Evolutionary conservation across 768 basidiomycete species (phyloP).

Genomic region (Leccinum boreale): DNA sequence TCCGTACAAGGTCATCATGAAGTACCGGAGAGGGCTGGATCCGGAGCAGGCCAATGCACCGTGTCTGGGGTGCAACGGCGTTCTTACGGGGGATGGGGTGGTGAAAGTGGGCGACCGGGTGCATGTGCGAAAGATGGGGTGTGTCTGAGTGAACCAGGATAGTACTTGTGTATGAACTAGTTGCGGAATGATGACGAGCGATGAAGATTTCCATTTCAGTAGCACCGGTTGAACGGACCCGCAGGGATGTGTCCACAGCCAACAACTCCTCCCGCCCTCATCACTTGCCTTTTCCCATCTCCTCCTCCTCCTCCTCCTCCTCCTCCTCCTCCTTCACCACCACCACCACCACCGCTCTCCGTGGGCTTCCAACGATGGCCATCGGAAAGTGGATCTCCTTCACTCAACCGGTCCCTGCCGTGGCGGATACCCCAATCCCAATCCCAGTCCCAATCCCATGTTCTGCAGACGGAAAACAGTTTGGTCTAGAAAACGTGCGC

Average conservation of each 20-base stretch:
- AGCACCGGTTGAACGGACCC: conserved; percentile 12
- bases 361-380: conserved; percentile 22
- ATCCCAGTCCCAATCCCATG: conserved; percentile 40
- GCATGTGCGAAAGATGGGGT: conserved; percentile 42
- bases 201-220: conserved; percentile 11
- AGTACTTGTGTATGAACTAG: no score
- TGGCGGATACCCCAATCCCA: conserved; percentile 26
- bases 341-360: neutral
- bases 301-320: neutral
- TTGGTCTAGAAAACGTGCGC: conserved; percentile 96
- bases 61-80: conserved; percentile 67
- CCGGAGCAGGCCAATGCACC: conserved; percentile 45
- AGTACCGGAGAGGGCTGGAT: conserved; percentile 63
- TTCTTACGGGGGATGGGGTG: conserved; percentile 47
- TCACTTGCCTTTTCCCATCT: neutral
- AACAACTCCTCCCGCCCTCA: neutral
- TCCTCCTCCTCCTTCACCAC: conserved; percentile 3
- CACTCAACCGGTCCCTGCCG: conserved; percentile 21
- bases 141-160: conserved; percentile 15
- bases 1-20: conserved; percentile 72
- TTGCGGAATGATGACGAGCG: neutral
- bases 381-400: conserved; percentile 42
- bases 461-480: conserved; percentile 74
- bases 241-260: conserved; percentile 2
- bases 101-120: conserved; percentile 63